A percentile compares a stretch with the other conserved stretches of the same genome.
Evolutionary conservation across 352 stramenopile genomes (phyloP).

Genomic region (Nothophytophthora sp.): DNA sequence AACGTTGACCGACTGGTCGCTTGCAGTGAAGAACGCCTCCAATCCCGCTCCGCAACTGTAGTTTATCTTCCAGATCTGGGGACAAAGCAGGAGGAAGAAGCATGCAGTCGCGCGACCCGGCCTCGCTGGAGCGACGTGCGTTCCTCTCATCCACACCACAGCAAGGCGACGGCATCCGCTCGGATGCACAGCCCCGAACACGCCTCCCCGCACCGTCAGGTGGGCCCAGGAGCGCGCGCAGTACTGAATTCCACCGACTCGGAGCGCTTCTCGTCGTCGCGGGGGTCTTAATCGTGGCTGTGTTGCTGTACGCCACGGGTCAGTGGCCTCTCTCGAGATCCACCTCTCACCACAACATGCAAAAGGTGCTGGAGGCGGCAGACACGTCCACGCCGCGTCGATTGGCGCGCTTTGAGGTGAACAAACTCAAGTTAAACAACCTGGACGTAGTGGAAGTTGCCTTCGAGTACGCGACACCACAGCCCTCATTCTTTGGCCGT

Average conservation of each 20-base stretch:
- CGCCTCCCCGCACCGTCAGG: slow-evolving; percentile 10
- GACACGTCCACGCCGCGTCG: slow-evolving; percentile 20
- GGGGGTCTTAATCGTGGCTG: slow-evolving; percentile 16
- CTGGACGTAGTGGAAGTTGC: slow-evolving; percentile 31
- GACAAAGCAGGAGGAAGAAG: background rate
- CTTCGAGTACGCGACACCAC: slow-evolving; percentile 38
- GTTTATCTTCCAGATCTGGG: background rate
- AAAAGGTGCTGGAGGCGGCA: slow-evolving; percentile 8
- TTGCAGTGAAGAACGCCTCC: too few relatives aligned
- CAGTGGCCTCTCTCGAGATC: slow-evolving; percentile 3
- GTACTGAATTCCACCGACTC: slow-evolving; percentile 5
- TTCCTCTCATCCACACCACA: slow-evolving; percentile 18
- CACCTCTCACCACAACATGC: slow-evolving; percentile 4
- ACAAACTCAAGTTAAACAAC: slow-evolving; percentile 26
- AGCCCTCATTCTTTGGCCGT: slow-evolving; percentile 19
- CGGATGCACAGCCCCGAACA: slow-evolving; percentile 2
- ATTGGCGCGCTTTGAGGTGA: slow-evolving; percentile 29
- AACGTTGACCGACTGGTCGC: too few relatives aligned
- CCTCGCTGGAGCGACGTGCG: slow-evolving; percentile 18
- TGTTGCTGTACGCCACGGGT: slow-evolving; percentile 10
- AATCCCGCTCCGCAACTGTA: slow-evolving; percentile 3
- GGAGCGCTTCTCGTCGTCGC: slow-evolving; percentile 12
- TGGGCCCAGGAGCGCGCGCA: background rate
- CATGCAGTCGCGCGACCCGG: slow-evolving; percentile 10
- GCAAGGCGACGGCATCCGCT: slow-evolving; percentile 4